phyloP scores from a whole-genome alignment of 108 stramenopile genomes.

The Pseudonitzschia pungens region DNA sequence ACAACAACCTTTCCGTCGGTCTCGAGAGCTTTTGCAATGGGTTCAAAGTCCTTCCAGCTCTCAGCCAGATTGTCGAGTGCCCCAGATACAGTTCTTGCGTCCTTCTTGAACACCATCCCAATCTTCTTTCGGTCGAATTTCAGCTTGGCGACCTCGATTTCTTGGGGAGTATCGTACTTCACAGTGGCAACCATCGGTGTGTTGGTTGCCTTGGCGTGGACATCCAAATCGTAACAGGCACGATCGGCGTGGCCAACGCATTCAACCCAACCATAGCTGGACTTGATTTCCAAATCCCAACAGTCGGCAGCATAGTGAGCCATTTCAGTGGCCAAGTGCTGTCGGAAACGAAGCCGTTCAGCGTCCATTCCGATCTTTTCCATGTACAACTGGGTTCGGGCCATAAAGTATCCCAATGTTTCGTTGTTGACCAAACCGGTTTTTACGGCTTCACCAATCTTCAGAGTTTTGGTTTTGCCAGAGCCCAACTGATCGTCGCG shows the following conservation, averaged over 20 bases:
- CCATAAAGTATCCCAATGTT: conserved; percentile 99
- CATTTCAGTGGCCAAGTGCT: conserved; percentile 99
- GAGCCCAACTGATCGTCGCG: conserved; percentile 96
- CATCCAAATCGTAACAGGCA: conserved; percentile 97
- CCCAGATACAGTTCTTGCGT: conserved; percentile 88
- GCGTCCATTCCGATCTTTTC: conserved; percentile 97
- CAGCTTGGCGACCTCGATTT: conserved; percentile 84
- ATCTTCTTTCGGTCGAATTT: conserved; percentile 89
- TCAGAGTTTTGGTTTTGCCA: conserved; percentile 89
- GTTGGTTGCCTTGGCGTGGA: conserved; percentile 94
- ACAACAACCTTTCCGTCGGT: conserved; percentile 83
- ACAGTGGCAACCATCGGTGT: conserved; percentile 92
- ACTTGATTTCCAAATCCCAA: conserved; percentile 99
- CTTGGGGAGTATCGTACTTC: conserved; percentile 78
- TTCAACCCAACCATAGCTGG: conserved; percentile 98
- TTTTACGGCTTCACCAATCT: conserved; percentile 91
- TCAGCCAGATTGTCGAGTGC: conserved; percentile 93
- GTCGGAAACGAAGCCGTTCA: conserved; percentile 92
- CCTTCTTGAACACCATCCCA: conserved; percentile 89
- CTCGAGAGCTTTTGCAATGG: conserved; percentile 87
- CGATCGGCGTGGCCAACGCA: conserved; percentile 99
- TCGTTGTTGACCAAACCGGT: conserved; percentile 97
- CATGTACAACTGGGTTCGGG: conserved; percentile 96
- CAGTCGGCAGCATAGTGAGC: conserved; percentile 99
- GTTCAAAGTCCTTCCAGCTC: conserved; percentile 88